phyloP scores from a whole-genome alignment of 371 early-diverging fungal species.

The Actinomucor elegans region DNA sequence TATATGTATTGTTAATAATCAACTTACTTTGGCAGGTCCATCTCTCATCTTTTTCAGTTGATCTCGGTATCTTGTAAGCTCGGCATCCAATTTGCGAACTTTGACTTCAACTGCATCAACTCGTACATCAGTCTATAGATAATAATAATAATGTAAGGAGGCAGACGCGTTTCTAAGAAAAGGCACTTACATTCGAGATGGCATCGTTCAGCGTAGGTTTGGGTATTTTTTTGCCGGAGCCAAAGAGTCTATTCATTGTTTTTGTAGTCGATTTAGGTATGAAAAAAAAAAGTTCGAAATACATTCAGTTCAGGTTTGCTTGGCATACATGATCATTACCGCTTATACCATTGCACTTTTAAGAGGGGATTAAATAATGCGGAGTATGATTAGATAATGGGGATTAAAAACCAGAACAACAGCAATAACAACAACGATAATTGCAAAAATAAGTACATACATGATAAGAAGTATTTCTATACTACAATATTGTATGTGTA shows the following conservation, averaged over 20 bases:
- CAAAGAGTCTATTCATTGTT: constrained; percentile 43
- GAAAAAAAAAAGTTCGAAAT: background rate
- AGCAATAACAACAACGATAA: no score
- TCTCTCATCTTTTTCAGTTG: constrained; percentile 93
- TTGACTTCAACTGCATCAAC: constrained; percentile 89
- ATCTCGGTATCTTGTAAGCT: constrained; percentile 85
- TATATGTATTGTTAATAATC: background rate
- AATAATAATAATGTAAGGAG: background rate
- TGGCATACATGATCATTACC: no score
- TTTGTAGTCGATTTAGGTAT: no score
- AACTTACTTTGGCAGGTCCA: constrained; percentile 87
- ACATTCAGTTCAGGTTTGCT: no score
- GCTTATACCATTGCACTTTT: no score
- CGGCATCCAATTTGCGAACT: constrained; percentile 90
- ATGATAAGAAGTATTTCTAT: no score
- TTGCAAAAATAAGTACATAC: no score
- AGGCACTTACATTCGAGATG: constrained; percentile 22
- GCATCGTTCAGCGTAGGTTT: constrained; percentile 31
- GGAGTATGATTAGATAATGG: no score
- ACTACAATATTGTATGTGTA: no score
- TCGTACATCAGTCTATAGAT: constrained; percentile 75
- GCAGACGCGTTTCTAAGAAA: background rate
- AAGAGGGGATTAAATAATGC: no score
- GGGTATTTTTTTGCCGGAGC: constrained; percentile 31
- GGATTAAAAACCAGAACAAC: no score